Evolutionary conservation across 2,329 filamentous ascomycete species (phyloP).

Genomic region (Simplicillium aogashimaense): DNA sequence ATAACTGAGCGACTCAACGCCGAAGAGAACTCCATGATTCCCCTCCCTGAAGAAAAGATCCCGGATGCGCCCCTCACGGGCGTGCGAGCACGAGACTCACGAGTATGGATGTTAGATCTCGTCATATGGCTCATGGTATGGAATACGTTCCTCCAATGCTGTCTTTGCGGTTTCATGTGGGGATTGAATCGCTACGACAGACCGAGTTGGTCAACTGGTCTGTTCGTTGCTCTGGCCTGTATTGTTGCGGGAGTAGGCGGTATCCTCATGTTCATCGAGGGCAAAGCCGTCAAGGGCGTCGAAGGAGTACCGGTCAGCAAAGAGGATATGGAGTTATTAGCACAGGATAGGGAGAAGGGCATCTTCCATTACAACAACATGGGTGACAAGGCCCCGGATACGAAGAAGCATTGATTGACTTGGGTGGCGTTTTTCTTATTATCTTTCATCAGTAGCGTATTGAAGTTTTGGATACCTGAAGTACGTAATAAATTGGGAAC

Average conservation of each 20-base stretch:
- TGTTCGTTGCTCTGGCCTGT: conserved; percentile 68
- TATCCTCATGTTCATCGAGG: conserved; percentile 60
- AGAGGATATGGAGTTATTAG: conserved; percentile 39
- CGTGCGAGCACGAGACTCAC: conserved; percentile 55
- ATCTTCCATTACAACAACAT: conserved; percentile 43
- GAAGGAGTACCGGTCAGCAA: conserved; percentile 60
- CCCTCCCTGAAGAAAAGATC: conserved; percentile 53
- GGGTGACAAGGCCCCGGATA: conserved; percentile 21
- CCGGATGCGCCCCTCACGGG: conserved; percentile 63
- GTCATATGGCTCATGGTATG: conserved; percentile 69
- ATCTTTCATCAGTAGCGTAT: too few relatives aligned
- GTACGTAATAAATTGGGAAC: too few relatives aligned
- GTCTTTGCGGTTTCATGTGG: conserved; percentile 77
- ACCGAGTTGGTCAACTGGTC: conserved; percentile 70
- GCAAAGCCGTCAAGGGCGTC: conserved; percentile 59
- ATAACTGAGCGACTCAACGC: conserved; percentile 29
- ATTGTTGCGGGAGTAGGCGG: conserved; percentile 60
- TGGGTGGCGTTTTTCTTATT: too few relatives aligned
- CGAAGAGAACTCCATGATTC: conserved; percentile 34
- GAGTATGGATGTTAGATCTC: conserved; percentile 67
- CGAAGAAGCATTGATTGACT: conserved; percentile 6
- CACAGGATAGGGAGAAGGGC: conserved; percentile 41
- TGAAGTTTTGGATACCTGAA: too few relatives aligned
- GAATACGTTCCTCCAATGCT: conserved; percentile 70
- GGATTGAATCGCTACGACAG: conserved; percentile 60